A percentile compares a stretch with the other conserved stretches of the same genome.
These are phyloP conservation scores for Colletotrichum lentis DNA, from an alignment of 2,329 filamentous ascomycete genomes.

Conservation along the genomic window DNA sequence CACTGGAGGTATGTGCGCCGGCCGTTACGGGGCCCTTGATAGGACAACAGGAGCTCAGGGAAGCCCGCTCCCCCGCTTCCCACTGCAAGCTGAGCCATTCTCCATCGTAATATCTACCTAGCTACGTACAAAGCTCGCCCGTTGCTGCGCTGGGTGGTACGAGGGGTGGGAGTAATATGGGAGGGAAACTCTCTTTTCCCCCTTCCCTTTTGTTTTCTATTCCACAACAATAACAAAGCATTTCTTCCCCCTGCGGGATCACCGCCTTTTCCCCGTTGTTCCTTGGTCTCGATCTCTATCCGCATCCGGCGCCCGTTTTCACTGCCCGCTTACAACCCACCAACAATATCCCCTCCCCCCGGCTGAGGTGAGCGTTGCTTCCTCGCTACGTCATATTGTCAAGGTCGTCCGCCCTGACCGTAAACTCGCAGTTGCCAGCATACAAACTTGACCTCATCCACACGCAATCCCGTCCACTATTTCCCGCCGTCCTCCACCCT, in stretches of 20 bases:
- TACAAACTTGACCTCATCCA: conserved; percentile 28
- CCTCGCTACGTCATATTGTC: conserved; percentile 35
- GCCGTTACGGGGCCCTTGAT: conserved; percentile 6
- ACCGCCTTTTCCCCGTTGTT: background rate
- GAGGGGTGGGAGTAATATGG: conserved; percentile 13
- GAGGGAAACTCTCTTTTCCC: conserved; percentile 6
- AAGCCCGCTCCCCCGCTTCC: conserved; percentile 34
- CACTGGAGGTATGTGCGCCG: conserved; percentile 7
- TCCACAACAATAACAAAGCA: background rate
- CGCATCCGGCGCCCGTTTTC: conserved; percentile 18
- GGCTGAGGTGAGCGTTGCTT: conserved; percentile 24
- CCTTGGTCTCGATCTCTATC: background rate
- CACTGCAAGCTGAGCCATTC: conserved; percentile 34
- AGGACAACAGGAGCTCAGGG: conserved; percentile 27
- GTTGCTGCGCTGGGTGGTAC: conserved; percentile 22
- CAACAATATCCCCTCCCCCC: background rate
- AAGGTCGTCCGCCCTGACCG: conserved; percentile 5
- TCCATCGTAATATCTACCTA: background rate
- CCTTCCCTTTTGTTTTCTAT: background rate
- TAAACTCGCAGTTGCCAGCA: conserved; percentile 29
- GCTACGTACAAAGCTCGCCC: conserved; percentile 17
- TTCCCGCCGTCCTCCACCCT: background rate
- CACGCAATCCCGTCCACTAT: conserved; percentile 21
- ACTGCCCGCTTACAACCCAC: conserved; percentile 15
- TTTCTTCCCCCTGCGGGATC: background rate